Evolutionary conservation across 352 stramenopile species (phyloP).

Genomic region (Globisporangium mamillatum): DNA sequence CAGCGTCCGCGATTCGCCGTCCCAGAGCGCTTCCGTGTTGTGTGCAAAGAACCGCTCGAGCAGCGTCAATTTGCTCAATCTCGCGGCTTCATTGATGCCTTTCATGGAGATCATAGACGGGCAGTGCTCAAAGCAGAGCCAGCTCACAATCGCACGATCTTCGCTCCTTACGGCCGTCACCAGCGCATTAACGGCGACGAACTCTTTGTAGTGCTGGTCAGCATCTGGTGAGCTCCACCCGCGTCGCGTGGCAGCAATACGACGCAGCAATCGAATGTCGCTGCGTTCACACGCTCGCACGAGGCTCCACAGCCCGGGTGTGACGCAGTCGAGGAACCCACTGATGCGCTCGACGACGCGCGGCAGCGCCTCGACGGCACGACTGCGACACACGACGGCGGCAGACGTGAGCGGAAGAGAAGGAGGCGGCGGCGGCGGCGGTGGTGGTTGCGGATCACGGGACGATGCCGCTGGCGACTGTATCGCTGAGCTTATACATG

Average conservation of each 20-base stretch:
- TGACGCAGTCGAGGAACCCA: background rate
- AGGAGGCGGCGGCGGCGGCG: background rate
- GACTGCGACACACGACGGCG: background rate
- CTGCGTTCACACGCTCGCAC: background rate
- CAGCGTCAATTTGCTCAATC: background rate
- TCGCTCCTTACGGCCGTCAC: background rate
- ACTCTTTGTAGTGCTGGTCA: conserved; percentile 5
- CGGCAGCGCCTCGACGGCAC: background rate
- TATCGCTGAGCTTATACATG: background rate
- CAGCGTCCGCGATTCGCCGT: background rate
- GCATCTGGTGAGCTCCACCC: background rate
- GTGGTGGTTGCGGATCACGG: background rate
- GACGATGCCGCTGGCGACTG: background rate
- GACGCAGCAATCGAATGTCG: background rate
- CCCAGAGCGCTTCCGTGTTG: background rate
- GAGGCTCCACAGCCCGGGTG: background rate
- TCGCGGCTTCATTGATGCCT: background rate
- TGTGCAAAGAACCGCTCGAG: background rate
- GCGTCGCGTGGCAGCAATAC: background rate
- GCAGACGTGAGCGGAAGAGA: background rate
- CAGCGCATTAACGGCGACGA: background rate
- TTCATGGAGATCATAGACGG: background rate
- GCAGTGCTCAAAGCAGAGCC: background rate
- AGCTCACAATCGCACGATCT: background rate
- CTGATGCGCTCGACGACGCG: conserved; percentile 3